These are phyloP conservation scores for Neurospora tetraspora DNA, from an alignment of 495 filamentous ascomycete genomes.

Conservation along the genomic window DNA sequence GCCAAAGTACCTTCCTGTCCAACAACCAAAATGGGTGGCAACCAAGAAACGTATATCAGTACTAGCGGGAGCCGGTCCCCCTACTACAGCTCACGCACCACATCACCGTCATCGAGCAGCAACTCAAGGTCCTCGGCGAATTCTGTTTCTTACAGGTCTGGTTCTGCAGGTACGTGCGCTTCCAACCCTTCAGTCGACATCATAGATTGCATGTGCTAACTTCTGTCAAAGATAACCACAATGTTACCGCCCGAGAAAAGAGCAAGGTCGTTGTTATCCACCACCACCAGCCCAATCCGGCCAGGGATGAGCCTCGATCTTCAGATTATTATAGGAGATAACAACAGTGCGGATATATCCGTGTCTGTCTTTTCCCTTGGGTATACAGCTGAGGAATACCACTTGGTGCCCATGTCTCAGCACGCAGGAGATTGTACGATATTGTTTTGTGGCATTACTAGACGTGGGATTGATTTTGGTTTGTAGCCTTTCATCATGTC, in stretches of 20 bases:
- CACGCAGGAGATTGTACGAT: not conserved
- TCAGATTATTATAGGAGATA: slow-evolving; percentile 1
- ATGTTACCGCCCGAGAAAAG: not conserved
- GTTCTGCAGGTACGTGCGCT: not conserved
- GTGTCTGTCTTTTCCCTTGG: not conserved
- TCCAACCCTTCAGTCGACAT: not conserved
- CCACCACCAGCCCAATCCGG: slow-evolving; percentile 7
- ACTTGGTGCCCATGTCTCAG: not conserved
- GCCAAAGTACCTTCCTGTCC: not conserved
- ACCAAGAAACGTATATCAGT: not conserved
- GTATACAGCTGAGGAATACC: not conserved
- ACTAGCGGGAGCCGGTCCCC: not conserved
- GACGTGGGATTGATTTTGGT: not conserved
- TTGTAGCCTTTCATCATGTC: not conserved
- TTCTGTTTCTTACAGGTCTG: not conserved
- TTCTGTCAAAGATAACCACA: not conserved
- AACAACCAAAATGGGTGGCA: not conserved
- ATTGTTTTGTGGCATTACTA: not conserved
- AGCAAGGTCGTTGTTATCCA: slow-evolving; percentile 6
- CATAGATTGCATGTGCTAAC: not conserved
- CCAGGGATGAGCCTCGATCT: slow-evolving; percentile 10
- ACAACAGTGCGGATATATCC: not conserved
- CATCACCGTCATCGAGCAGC: not conserved
- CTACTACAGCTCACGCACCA: not conserved
- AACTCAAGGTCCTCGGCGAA: not conserved